Evolutionary conservation across 208 protist species (phyloP), one percentile per base, ranked within the genome.

Genomic region (Leishmania gerbilli): DNA sequence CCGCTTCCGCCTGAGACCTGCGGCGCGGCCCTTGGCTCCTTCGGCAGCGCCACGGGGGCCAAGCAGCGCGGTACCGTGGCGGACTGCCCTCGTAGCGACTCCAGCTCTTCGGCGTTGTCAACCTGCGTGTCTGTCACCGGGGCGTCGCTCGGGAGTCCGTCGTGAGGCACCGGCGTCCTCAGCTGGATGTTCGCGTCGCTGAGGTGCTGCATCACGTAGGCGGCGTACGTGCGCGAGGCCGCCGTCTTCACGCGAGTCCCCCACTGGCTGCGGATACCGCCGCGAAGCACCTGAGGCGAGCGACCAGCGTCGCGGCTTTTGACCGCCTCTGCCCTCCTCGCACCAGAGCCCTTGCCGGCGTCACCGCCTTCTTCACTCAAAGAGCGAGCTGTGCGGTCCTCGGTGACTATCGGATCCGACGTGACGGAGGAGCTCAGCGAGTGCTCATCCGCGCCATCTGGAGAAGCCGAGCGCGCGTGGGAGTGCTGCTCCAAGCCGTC

Each of bases 201-300:
- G 47, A 90, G 79, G 67, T 81, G 78, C 55, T 84, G 77, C 51
- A 80, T 51, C 17, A 88, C 84, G 55, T 86, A 92, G n/a, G 79
- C 64, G 27, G 76, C 72, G 80, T 88, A 92, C 71, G 76, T 53
- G 51, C 64, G 68, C 9, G 89, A 88, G 31, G 87, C 84, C 1
- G 69, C 55, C n/a, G 89, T 92, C 62, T 82, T 79, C 19, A 77
- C 82, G 49, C 74, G 79, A 65, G 64, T 67, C 6, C 75, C 82
- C 84, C 89, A 89, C 67, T 88, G 86, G 37, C 79, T 85, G 51
- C 89, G 89, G 65, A 92, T 89, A 31, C 89, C 89, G 8, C 89
- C 87, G 40, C 86, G 85, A 53, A 88, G 81, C 56, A 60, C 82
- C 42, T 45, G 74, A 8, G 68, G 31, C 21, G 49, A 17, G n/a